Percentiles rank a stretch among this genome's conserved stretches.
Conservation (phyloP, 805 yeast genomes). For the Kodamaea neixiangensis region DNA sequence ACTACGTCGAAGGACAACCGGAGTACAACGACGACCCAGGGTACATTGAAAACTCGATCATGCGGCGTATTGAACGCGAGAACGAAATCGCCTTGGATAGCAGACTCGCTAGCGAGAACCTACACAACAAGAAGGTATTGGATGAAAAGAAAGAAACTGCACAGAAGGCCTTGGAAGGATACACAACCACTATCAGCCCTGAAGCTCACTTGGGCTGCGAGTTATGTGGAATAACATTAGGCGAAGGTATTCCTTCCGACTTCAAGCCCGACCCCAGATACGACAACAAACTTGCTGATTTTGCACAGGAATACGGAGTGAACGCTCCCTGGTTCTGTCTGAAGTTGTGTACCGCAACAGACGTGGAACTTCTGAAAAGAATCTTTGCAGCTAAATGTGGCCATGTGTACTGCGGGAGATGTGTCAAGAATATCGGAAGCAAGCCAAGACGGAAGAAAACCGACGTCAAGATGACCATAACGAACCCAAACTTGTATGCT, state of each 20-base stretch:
- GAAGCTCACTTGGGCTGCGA: constrained; percentile 43
- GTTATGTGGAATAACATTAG: constrained; percentile 71
- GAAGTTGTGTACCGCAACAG: constrained; percentile 50
- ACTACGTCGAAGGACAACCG: constrained; percentile 7
- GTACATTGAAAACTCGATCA: constrained; percentile 30
- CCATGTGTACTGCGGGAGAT: constrained; percentile 83
- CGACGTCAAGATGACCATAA: constrained; percentile 23
- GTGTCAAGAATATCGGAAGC: constrained; percentile 67
- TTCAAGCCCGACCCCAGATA: constrained; percentile 39
- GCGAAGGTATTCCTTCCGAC: constrained; percentile 66
- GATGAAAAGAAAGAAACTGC: constrained; percentile 30
- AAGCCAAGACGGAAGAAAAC: constrained; percentile 30
- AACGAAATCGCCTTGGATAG: constrained; percentile 39
- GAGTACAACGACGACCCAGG: constrained; percentile 8
- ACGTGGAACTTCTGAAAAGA: constrained; percentile 61
- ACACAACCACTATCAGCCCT: constrained; percentile 31
- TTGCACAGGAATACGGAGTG: constrained; percentile 29
- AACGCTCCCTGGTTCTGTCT: constrained; percentile 69
- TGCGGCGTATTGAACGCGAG: constrained; percentile 42
- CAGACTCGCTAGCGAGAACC: constrained; percentile 32
- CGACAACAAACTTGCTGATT: constrained; percentile 27
- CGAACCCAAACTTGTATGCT: constrained; percentile 46
- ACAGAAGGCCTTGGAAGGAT: constrained; percentile 25
- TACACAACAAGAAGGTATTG: constrained; percentile 30
- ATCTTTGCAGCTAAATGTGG: constrained; percentile 75